A percentile compares a stretch with the other conserved stretches of the same genome.
phyloP scores from a whole-genome alignment of 1,284 basidiomycete species.

The Puccinia polysora region DNA sequence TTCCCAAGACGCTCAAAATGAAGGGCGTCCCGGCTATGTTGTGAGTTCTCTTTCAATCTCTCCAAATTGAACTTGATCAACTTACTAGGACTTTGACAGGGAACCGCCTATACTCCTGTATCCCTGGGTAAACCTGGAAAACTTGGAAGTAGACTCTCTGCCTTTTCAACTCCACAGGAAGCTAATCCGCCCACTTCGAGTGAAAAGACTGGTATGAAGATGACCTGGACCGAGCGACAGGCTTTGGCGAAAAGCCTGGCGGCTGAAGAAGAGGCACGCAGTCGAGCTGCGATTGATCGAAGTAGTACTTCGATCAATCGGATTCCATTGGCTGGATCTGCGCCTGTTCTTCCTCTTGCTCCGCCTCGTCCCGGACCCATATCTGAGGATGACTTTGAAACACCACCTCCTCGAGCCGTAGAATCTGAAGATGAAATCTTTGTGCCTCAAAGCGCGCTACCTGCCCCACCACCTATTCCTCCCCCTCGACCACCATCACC shows the following conservation, averaged over 20 bases:
- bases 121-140: constrained; percentile 75
- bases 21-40: constrained; percentile 48
- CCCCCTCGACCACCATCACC: not conserved
- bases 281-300: constrained; percentile 58
- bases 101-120: constrained; percentile 81
- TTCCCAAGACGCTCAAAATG: constrained; percentile 45
- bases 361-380: constrained; percentile 57
- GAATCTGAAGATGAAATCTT: constrained; percentile 43
- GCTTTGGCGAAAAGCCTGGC: constrained; percentile 75
- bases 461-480: constrained; percentile 46
- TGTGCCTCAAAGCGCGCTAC: constrained; percentile 47
- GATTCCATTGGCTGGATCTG: constrained; percentile 53
- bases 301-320: constrained; percentile 41
- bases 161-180: constrained; percentile 32
- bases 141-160: constrained; percentile 70
- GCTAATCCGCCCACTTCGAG: constrained; percentile 50
- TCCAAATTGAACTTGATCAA: not conserved
- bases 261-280: constrained; percentile 71
- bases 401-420: constrained; percentile 46
- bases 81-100: constrained; percentile 52
- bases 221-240: constrained; percentile 86
- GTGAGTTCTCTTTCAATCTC: constrained; percentile 37
- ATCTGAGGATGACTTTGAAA: constrained; percentile 53
- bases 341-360: constrained; percentile 53
- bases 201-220: constrained; percentile 57